Conservation (phyloP, 306 rosid species). For the Rosa chinensis region DNA sequence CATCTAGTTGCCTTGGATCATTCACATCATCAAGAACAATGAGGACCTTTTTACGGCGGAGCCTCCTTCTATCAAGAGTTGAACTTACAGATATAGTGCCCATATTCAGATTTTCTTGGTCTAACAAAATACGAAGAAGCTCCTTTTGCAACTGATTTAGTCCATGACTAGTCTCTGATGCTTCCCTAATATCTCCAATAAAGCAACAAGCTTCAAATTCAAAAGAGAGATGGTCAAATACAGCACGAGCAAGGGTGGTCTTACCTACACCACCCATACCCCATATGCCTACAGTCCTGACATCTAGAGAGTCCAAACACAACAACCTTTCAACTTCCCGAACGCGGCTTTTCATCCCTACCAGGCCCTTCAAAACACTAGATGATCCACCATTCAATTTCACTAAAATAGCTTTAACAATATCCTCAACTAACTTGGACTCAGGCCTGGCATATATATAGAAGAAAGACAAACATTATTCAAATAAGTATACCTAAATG, state of each 20-base stretch:
- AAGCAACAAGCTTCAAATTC: not conserved
- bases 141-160: not conserved
- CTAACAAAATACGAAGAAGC: not conserved
- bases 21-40: not conserved
- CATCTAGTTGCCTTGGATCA: not conserved
- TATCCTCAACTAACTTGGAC: not conserved
- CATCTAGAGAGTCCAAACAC: not conserved
- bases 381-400: not conserved
- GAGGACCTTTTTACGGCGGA: not conserved
- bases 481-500: too few species aligned
- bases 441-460: not conserved
- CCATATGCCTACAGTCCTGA: not conserved
- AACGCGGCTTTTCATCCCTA: not conserved
- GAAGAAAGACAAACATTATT: too few species aligned
- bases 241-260: not conserved
- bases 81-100: not conserved
- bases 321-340: not conserved
- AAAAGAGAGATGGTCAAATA: not conserved
- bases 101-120: not conserved
- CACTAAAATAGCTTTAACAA: not conserved
- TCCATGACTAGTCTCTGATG: not conserved
- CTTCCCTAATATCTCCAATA: not conserved
- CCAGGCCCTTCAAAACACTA: not conserved
- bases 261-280: not conserved
- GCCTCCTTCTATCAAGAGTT: not conserved